Evolutionary conservation across 2,329 filamentous ascomycete genomes (phyloP), one percentile per base, ranked within the genome.

Genomic region (Colletotrichum siamense): DNA sequence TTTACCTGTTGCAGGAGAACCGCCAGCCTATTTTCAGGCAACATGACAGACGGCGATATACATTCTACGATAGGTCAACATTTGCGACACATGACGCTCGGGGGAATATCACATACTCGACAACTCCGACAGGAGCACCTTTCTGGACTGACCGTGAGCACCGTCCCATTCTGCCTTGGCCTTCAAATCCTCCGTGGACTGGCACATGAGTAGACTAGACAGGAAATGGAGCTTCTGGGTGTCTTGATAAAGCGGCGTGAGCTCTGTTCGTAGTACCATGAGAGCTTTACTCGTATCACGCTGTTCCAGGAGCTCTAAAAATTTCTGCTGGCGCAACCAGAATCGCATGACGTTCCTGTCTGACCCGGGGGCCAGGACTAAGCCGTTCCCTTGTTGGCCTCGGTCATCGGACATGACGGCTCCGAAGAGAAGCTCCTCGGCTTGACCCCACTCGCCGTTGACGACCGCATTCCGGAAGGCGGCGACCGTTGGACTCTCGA

Each of bases 11-110:
- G 90, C 69, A 99, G 87, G 18, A 99, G 88, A 39, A 93, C 90
- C 3, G 95, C 95, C 61, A 99, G 88, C 8, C 97, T 93, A 83
- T 97, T 95, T 82, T 98, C 95, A 2, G 97, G 97, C 71, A 99
- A 94, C 96, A 99, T 99, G 61, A 98, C 95, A 6, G 96, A 97
- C 0, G 97, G 96, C 2, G 97, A 98, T 83, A 99, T 98, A 73
- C 92, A 98, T 88, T 91, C 95, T 96, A 79, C 69, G 18, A 64
- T 36, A 59, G 52, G 72, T 86, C 70, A 83, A 76, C 69, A 68
- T 24, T 66, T 15, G 39, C 8, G 22, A 26, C 44, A 8, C 30
- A 24, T 32, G 30, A 26, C 55, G 18, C n/a, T 59, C 5, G 68
- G 16, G 68, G 8, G 16, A 24, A 24, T 59, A 86, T 15, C 10